phyloP scores from a whole-genome alignment of 345 rosid species.

The Rhodamnia argentea region DNA sequence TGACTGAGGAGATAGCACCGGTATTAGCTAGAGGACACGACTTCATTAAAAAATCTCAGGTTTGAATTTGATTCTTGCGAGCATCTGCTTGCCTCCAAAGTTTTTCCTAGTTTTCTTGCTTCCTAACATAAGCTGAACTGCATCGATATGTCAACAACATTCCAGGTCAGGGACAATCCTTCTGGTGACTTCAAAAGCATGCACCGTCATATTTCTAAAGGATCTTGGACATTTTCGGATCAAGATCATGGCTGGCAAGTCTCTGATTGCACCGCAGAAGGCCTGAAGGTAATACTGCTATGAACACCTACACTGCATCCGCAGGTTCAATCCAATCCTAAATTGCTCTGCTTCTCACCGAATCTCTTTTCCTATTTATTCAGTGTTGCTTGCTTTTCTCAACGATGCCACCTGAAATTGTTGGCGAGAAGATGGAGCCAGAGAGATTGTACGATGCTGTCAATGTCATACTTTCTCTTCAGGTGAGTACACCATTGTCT shows the following conservation, averaged over 20 bases:
- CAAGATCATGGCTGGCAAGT: constrained; percentile 48
- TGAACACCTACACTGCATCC: not conserved
- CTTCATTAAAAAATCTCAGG: constrained; percentile 47
- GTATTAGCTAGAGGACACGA: constrained; percentile 21
- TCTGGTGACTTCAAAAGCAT: constrained; percentile 23
- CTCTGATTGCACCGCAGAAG: constrained; percentile 41
- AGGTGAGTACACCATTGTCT: constrained; percentile 15
- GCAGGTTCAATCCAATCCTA: not conserved
- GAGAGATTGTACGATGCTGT: constrained; percentile 41
- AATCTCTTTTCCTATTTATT: not conserved
- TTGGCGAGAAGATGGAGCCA: constrained; percentile 36
- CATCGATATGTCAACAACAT: not conserved
- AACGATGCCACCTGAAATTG: constrained; percentile 33
- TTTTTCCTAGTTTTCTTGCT: not conserved
- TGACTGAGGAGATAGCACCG: constrained; percentile 19
- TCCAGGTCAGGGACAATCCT: constrained; percentile 29
- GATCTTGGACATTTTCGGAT: constrained; percentile 41
- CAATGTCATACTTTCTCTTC: constrained; percentile 34
- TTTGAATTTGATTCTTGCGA: not conserved
- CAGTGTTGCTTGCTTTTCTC: constrained; percentile 42
- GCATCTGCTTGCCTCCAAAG: not conserved
- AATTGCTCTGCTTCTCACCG: not conserved
- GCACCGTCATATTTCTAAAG: constrained; percentile 38
- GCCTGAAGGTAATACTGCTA: constrained; percentile 14
- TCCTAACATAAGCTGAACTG: not conserved